Conservation (phyloP, 2,329 filamentous ascomycete species). For the Triangularia setosa region DNA sequence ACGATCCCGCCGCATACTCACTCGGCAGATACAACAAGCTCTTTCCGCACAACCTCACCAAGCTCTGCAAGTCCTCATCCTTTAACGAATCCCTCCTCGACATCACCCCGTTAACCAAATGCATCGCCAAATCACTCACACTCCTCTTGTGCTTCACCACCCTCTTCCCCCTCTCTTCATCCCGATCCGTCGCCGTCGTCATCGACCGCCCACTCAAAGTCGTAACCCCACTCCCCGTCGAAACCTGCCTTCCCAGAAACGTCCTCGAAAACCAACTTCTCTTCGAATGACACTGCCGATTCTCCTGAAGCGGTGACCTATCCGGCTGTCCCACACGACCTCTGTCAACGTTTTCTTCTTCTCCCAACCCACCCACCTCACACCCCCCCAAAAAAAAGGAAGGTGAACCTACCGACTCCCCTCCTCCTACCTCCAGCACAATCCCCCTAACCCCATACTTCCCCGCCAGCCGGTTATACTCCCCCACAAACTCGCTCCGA, state of each 20-base stretch:
- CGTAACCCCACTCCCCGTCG: slow-evolving; percentile 25
- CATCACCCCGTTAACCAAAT: slow-evolving; percentile 36
- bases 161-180: slow-evolving; percentile 48
- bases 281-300: slow-evolving; percentile 3
- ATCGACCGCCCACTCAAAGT: slow-evolving; percentile 26
- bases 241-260: slow-evolving; percentile 30
- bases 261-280: slow-evolving; percentile 32
- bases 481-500: slow-evolving; percentile 46
- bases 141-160: slow-evolving; percentile 46
- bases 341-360: neutral
- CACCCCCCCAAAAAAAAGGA: neutral
- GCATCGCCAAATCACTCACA: slow-evolving; percentile 51
- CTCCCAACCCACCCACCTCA: neutral
- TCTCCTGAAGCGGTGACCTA: slow-evolving; percentile 11
- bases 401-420: slow-evolving; percentile 32
- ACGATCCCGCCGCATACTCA: slow-evolving; percentile 53
- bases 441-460: slow-evolving; percentile 52
- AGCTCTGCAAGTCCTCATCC: slow-evolving; percentile 50
- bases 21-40: slow-evolving; percentile 57
- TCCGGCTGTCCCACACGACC: slow-evolving; percentile 9
- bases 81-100: slow-evolving; percentile 45
- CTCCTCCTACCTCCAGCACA: slow-evolving; percentile 34
- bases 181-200: slow-evolving; percentile 40
- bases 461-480: slow-evolving; percentile 56
- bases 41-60: slow-evolving; percentile 60